phyloP scores from a whole-genome alignment of 768 basidiomycete genomes.

The Auriscalpium vulgare region DNA sequence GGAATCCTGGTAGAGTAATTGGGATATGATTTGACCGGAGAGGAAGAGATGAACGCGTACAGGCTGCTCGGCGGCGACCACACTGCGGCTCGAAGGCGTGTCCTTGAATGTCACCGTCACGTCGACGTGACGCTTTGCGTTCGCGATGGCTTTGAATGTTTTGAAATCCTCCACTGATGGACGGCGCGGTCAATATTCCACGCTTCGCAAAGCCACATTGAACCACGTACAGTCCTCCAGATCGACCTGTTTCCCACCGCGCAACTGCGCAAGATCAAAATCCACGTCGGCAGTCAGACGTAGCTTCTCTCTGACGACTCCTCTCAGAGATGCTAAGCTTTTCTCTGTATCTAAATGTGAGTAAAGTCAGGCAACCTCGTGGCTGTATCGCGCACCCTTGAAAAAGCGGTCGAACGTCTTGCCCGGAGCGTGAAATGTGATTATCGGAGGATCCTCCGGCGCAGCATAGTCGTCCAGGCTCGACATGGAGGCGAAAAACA shows the following conservation, averaged over 20 bases:
- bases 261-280: conserved; percentile 42
- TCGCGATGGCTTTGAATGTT: conserved; percentile 49
- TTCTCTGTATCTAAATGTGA: conserved; percentile 35
- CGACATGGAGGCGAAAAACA: neutral
- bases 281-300: conserved; percentile 31
- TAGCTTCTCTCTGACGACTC: conserved; percentile 56
- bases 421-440: conserved; percentile 9
- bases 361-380: conserved; percentile 3
- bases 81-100: neutral
- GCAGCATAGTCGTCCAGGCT: neutral
- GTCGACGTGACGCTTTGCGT: conserved; percentile 19
- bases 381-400: conserved; percentile 28
- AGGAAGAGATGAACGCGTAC: too few species aligned
- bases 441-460: neutral
- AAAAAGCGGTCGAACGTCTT: conserved; percentile 47
- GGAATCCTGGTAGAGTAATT: too few species aligned
- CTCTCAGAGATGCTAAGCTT: conserved; percentile 49
- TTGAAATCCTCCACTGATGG: conserved; percentile 72
- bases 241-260: conserved; percentile 46
- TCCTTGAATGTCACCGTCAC: conserved; percentile 6
- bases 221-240: conserved; percentile 65
- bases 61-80: too few species aligned
- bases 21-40: too few species aligned
- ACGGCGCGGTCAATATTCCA: conserved; percentile 1
- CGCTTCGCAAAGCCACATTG: neutral